Conservation (phyloP, 306 rosid genomes). For the Morella rubra region DNA sequence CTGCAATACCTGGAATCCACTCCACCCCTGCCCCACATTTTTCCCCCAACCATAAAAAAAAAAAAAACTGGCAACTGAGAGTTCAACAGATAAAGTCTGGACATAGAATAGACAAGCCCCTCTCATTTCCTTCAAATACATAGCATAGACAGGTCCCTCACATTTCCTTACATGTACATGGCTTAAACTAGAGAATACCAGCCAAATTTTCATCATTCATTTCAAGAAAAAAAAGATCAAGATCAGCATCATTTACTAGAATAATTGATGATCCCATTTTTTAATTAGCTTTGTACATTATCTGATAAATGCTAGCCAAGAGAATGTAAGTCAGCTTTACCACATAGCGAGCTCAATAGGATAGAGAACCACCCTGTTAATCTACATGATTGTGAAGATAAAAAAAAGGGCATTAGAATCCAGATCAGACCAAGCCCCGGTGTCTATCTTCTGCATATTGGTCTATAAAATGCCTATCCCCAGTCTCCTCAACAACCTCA, state of each 20-base stretch:
- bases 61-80: too few species aligned
- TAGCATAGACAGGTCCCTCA: too few species aligned
- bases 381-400: not conserved
- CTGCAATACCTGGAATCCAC: too few species aligned
- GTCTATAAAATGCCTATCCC: conserved; percentile 11
- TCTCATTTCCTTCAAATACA: too few species aligned
- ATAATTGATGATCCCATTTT: not conserved
- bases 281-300: not conserved
- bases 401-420: conserved; percentile 12
- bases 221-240: too few species aligned
- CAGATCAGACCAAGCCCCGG: conserved; percentile 35
- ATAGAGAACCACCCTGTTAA: not conserved
- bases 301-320: not conserved
- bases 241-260: not conserved
- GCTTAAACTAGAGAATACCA: too few species aligned
- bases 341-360: not conserved
- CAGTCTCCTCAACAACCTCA: not conserved
- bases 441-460: conserved; percentile 8
- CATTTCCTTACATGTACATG: too few species aligned
- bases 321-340: not conserved
- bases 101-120: too few species aligned
- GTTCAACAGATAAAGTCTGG: too few species aligned
- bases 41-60: too few species aligned
- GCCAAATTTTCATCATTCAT: too few species aligned
- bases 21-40: too few species aligned